Percentiles rank a stretch among this genome's conserved stretches.
Conservation (phyloP, 2,329 filamentous ascomycete genomes). For the Dactylellina drechsleri region DNA sequence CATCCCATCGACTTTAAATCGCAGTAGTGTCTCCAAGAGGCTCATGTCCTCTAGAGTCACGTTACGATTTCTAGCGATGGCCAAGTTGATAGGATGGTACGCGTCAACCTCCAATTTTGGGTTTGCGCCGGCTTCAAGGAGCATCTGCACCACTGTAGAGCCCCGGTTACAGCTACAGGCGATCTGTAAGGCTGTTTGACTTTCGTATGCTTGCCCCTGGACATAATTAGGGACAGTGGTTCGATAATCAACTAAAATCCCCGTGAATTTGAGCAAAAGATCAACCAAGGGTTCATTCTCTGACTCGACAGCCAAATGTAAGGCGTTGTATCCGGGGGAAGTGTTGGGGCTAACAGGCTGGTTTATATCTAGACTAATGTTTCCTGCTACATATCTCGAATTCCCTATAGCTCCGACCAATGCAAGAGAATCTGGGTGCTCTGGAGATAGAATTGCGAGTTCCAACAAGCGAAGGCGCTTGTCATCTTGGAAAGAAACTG, state of each 20-base stretch:
- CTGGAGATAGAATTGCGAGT: no score
- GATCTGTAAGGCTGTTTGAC: not conserved
- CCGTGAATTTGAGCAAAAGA: not conserved
- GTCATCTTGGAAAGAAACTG: no score
- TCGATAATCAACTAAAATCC: not conserved
- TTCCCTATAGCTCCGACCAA: not conserved
- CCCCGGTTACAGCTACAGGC: constrained; percentile 4
- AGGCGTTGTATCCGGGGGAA: not conserved
- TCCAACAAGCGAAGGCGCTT: no score
- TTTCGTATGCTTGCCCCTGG: not conserved
- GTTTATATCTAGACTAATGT: not conserved
- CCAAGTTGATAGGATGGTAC: not conserved
- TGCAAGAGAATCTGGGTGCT: not conserved
- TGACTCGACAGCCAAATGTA: not conserved
- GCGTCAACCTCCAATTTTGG: not conserved
- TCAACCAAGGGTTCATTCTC: not conserved
- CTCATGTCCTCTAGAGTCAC: not conserved
- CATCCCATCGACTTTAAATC: not conserved
- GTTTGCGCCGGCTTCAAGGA: not conserved
- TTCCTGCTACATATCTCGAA: not conserved
- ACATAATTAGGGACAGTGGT: no score
- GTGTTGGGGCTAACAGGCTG: not conserved
- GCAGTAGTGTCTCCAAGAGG: not conserved
- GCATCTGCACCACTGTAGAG: not conserved
- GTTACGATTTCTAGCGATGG: not conserved